A percentile compares a stretch with the other conserved stretches of the same genome.
Conservation (phyloP, 116 monocot genomes). For the Thalassia testudinum region DNA sequence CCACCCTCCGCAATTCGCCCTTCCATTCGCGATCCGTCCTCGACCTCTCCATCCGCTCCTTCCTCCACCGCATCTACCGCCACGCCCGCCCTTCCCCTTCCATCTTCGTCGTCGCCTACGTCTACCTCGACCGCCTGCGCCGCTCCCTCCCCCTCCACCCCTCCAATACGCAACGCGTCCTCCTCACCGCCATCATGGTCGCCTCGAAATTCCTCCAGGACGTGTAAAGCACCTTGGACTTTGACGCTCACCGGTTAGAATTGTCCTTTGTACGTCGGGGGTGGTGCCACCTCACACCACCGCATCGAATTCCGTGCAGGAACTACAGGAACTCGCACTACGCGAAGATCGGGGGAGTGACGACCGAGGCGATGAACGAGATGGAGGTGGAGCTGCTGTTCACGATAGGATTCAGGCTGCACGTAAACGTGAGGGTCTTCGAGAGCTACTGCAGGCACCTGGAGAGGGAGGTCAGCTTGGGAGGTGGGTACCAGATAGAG, state of each 20-base stretch:
- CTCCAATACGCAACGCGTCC: slow-evolving; percentile 44
- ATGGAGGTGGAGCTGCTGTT: slow-evolving; percentile 65
- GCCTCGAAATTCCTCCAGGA: slow-evolving; percentile 86
- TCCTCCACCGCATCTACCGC: slow-evolving; percentile 50
- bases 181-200: slow-evolving; percentile 51
- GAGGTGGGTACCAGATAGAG: slow-evolving; percentile 70
- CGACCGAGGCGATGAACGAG: slow-evolving; percentile 33
- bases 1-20: background rate
- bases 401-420: slow-evolving; percentile 63
- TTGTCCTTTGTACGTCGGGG: background rate
- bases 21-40: slow-evolving; percentile 14
- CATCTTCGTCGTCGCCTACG: slow-evolving; percentile 80
- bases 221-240: slow-evolving; percentile 8
- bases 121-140: slow-evolving; percentile 57
- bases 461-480: slow-evolving; percentile 75
- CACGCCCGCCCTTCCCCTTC: slow-evolving; percentile 40
- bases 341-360: slow-evolving; percentile 50
- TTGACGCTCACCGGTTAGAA: background rate
- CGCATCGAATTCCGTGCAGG: slow-evolving; percentile 7
- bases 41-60: slow-evolving; percentile 52
- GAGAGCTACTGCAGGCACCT: slow-evolving; percentile 69
- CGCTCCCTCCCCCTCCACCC: slow-evolving; percentile 15
- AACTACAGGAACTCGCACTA: slow-evolving; percentile 58
- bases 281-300: background rate
- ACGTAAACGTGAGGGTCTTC: slow-evolving; percentile 63